Evolutionary conservation across 306 rosid genomes (phyloP), one percentile per base, ranked within the genome.

Genomic region (Chamaecrista fasciculata): DNA sequence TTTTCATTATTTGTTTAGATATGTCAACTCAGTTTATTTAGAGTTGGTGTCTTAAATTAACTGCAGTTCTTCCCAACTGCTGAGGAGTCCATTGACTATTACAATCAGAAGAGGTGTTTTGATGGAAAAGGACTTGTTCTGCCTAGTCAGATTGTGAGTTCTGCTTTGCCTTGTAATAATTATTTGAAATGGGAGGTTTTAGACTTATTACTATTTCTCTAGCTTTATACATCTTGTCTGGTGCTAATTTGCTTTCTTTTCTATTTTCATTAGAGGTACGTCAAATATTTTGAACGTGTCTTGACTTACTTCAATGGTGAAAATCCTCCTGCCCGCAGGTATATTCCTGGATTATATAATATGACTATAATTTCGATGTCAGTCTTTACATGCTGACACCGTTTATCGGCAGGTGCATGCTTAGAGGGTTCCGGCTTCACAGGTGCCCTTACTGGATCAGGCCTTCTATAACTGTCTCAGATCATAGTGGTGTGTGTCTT

Each of bases 391-490:
- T 43, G 58, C 75, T 64, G 50, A 79, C 76, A 67, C 72, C 25
- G 39, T 39, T 76, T 56, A 61, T 81, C 29, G 78, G 36, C 80
- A 95, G 99, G 83, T 95, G 97, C 80, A 89, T 95, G 93, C 96
- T 95, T 75, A 84, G 99, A 82, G 97, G 99, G 52, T 89, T 95
- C 76, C 92, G 97, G 56, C 96, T 95, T 76, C 96, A 88, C 83
- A 85, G 97, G 72, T 95, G 99, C 80, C 99, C 97, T 33, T 95
- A 91, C 80, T 95, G 97, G 99, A 87, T 91, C 79, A 87, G 97
- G 84, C 99, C 97, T 50, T 84, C 96, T 55, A 83, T 95, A 66
- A 95, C 97, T 29, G 84, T 91, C 73, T 91, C 92, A n/a, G 87
- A 95, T 81, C 92, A 89, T 81, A 89, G 82, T 55, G 97, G 97